Conservation (phyloP, 192 early-diverging fungal genomes). For the Coemansia sp. region DNA sequence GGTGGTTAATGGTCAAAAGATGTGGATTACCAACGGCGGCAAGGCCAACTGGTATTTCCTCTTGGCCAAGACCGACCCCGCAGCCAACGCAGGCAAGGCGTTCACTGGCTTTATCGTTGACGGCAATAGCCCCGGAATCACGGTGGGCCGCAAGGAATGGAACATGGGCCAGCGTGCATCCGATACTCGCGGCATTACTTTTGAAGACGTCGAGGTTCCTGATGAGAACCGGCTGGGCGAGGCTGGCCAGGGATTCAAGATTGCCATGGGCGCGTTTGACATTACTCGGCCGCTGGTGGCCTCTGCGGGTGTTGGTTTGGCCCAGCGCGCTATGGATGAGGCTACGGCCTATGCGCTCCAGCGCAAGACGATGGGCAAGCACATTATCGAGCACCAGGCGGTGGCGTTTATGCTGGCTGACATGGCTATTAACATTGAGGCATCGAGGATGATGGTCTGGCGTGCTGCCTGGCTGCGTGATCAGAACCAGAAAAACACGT, state of each 20-base stretch:
- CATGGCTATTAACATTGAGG: slow-evolving; percentile 93
- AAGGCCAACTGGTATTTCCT: slow-evolving; percentile 98
- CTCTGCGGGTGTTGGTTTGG: slow-evolving; percentile 82
- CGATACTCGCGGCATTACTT: slow-evolving; percentile 87
- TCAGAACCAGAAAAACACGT: slow-evolving; percentile 82
- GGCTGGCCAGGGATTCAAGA: slow-evolving; percentile 88
- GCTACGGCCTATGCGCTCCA: slow-evolving; percentile 83
- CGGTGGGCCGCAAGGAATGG: slow-evolving; percentile 89
- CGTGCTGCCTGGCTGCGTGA: slow-evolving; percentile 80
- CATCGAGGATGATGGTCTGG: slow-evolving; percentile 84
- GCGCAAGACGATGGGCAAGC: slow-evolving; percentile 94
- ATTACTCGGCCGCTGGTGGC: slow-evolving; percentile 89
- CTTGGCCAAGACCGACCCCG: slow-evolving; percentile 81
- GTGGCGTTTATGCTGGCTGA: slow-evolving; percentile 93
- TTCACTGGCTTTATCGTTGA: slow-evolving; percentile 97
- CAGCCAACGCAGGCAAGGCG: slow-evolving; percentile 72
- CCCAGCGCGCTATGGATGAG: slow-evolving; percentile 89
- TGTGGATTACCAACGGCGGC: slow-evolving; percentile 98
- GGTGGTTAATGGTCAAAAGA: slow-evolving; percentile 85
- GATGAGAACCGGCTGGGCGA: slow-evolving; percentile 70
- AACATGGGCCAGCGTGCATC: slow-evolving; percentile 95
- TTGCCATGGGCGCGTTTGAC: slow-evolving; percentile 96
- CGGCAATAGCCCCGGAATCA: slow-evolving; percentile 81
- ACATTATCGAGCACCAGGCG: slow-evolving; percentile 85
- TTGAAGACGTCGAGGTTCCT: slow-evolving; percentile 80